A percentile compares a stretch with the other conserved stretches of the same genome.
These are phyloP conservation scores for Zygnema cylindricum DNA, from an alignment of 139 green algal species.

Conservation along the genomic window DNA sequence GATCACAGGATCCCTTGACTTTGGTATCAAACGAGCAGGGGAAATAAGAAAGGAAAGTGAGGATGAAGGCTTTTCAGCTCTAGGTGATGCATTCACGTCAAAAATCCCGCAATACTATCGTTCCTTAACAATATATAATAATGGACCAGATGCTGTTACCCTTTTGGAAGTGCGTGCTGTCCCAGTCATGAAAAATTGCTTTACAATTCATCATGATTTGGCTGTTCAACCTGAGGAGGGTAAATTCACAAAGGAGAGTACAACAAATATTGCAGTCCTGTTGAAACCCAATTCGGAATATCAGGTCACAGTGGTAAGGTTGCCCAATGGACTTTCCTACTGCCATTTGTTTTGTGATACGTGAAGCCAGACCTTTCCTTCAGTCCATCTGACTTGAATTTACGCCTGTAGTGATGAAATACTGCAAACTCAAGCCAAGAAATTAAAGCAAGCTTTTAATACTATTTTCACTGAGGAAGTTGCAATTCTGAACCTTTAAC, in stretches of 20 bases:
- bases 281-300: neutral
- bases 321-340: neutral
- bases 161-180: neutral
- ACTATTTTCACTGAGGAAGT: no score
- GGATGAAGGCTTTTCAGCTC: neutral
- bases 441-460: no score
- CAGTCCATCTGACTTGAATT: no score
- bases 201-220: neutral
- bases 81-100: neutral
- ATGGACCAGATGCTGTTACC: neutral
- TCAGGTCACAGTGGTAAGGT: slow-evolving; percentile 20
- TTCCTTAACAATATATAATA: neutral
- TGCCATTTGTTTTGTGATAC: slow-evolving; percentile 3
- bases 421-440: no score
- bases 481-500: no score
- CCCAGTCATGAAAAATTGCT: neutral
- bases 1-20: neutral
- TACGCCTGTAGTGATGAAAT: no score
- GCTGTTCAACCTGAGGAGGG: neutral
- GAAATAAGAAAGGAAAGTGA: neutral
- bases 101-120: neutral
- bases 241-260: neutral
- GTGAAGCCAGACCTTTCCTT: no score
- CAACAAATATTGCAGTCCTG: neutral
- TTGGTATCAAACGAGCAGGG: neutral